Conservation (phyloP, 2,329 filamentous ascomycete genomes). For the Diaporthe citriasiana region DNA sequence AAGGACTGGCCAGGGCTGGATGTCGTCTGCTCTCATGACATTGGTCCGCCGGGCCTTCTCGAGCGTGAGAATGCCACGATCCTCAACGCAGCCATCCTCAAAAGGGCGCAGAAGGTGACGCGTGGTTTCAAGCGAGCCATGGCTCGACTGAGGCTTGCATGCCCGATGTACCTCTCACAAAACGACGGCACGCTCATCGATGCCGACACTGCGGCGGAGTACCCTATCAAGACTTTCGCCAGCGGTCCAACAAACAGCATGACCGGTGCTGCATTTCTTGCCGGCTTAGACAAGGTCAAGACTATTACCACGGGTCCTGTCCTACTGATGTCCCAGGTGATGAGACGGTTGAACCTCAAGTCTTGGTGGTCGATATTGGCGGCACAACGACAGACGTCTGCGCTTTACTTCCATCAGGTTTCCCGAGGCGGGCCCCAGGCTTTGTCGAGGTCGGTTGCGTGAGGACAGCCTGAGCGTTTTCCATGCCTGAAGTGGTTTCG, state of each 20-base stretch:
- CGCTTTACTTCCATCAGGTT: slow-evolving; percentile 69
- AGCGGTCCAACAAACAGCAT: neutral
- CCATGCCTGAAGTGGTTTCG: neutral
- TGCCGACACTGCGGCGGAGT: neutral
- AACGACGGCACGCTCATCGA: slow-evolving; percentile 1
- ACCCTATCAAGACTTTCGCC: neutral
- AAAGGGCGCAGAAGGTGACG: slow-evolving; percentile 62
- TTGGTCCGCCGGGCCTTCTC: slow-evolving; percentile 58
- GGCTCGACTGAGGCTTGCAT: neutral
- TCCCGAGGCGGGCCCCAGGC: slow-evolving; percentile 70
- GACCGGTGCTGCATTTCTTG: neutral
- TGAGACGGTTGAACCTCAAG: slow-evolving; percentile 58
- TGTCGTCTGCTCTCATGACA: neutral
- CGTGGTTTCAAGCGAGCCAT: slow-evolving; percentile 60
- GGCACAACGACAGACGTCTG: slow-evolving; percentile 74
- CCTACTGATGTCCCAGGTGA: slow-evolving; percentile 50
- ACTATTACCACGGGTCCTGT: neutral
- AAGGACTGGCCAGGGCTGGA: neutral
- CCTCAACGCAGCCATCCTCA: slow-evolving; percentile 66
- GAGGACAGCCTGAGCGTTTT: slow-evolving; percentile 44
- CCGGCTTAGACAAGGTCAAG: neutral
- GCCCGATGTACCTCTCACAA: neutral
- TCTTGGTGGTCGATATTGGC: slow-evolving; percentile 70
- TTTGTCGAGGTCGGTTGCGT: slow-evolving; percentile 72
- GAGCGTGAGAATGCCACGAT: slow-evolving; percentile 68